Evolutionary conservation across 805 yeast species (phyloP), one percentile per base, ranked within the genome.

Genomic region (Ogataea nonfermentans): DNA sequence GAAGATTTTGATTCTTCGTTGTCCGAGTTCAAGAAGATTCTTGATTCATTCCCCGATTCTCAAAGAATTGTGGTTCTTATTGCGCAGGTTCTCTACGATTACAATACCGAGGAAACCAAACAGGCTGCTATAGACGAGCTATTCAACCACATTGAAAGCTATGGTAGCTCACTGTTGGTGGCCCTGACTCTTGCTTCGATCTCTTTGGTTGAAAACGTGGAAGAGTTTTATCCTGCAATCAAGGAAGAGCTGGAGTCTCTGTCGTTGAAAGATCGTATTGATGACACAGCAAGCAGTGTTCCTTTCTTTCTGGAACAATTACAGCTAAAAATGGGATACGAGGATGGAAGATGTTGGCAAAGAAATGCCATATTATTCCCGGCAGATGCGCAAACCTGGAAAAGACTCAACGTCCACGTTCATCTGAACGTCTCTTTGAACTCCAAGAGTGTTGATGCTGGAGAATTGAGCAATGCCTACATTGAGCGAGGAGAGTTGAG

Each of bases 51-150:
- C 16, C 73, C 76, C 4, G 79, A 76, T 34, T 77, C 84, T 4
- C 78, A 74, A 47, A 73, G 81, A 45, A 70, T 88, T n/a, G 79
- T 87, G 11, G 76, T 82, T 6, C 62, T 91, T 20, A 72, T 87
- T 14, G 78, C 93, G 0, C 95, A 89, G 55, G 83, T 90, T 0
- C 67, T 93, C 35, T 84, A 82, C 65, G 86, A 87, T 2, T 76
- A 76, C 41, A 84, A 79, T n/a, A 74, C 79, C 0, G 78, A 74
- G n/a, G 93, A 84, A 4, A 79, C 93, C 1, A 81, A 78, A 43
- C 83, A 79, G 47, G 90, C 89, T 1, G 96, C 97, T 0, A 55
- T 85, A 32, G 96, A 89, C 51, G 95, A 88, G 59, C 62, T 91
- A 30, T 82, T 84, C 50, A 70, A 73, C 16, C 78, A 72, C 51